Evolutionary conservation across 768 basidiomycete genomes (phyloP).

Genomic region (Suillus plorans): DNA sequence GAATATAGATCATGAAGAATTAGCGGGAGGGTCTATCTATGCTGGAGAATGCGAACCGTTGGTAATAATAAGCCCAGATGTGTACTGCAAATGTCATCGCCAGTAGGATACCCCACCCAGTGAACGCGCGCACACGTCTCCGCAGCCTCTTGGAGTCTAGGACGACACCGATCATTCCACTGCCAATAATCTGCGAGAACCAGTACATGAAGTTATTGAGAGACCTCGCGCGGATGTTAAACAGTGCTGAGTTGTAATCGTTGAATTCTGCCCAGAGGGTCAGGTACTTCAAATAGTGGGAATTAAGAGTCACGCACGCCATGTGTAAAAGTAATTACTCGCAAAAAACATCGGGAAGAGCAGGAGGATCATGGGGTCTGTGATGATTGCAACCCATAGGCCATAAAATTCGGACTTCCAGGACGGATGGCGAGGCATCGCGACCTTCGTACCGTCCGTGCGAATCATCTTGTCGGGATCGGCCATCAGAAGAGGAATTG

Average conservation of each 20-base stretch:
- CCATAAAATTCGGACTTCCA: constrained; percentile 74
- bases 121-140: constrained; percentile 66
- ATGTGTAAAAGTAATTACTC: constrained; percentile 82
- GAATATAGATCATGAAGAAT: background rate
- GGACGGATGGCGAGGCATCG: constrained; percentile 60
- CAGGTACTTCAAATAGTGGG: background rate
- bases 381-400: constrained; percentile 63
- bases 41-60: constrained; percentile 44
- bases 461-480: constrained; percentile 72
- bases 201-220: constrained; percentile 82
- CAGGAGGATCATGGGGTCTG: constrained; percentile 68
- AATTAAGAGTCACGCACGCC: constrained; percentile 46
- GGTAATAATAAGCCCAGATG: constrained; percentile 75
- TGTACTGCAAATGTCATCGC: constrained; percentile 65
- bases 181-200: constrained; percentile 73
- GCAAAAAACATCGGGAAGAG: constrained; percentile 84
- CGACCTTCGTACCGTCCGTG: constrained; percentile 69
- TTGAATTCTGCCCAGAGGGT: constrained; percentile 58
- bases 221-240: constrained; percentile 73
- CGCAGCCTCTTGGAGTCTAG: constrained; percentile 55
- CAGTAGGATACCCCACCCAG: constrained; percentile 62
- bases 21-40: background rate
- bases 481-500: constrained; percentile 67
- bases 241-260: constrained; percentile 70
- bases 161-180: constrained; percentile 62